Evolutionary conservation across 1,284 basidiomycete genomes (phyloP).

Genomic region (Trichosporon coremiiforme): DNA sequence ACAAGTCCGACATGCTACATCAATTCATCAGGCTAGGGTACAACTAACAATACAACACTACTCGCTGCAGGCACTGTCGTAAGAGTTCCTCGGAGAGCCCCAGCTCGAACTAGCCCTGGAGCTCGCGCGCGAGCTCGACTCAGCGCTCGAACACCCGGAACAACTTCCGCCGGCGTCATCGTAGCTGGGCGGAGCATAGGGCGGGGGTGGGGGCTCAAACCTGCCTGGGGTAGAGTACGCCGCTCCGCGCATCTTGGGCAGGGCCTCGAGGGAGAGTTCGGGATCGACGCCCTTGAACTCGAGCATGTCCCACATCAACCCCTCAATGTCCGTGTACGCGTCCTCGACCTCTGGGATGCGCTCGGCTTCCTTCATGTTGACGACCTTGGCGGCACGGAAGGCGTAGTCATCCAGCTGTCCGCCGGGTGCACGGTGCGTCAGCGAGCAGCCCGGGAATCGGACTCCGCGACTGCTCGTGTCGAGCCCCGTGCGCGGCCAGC

Average conservation of each 20-base stretch:
- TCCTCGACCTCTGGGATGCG: slow-evolving; percentile 3
- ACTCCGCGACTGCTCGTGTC: background rate
- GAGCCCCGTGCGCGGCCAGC: background rate
- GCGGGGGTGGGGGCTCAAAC: background rate
- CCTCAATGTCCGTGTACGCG: slow-evolving; percentile 5
- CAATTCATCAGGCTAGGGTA: too few species aligned
- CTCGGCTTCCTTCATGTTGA: background rate
- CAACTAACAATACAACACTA: background rate
- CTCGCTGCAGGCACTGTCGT: slow-evolving; percentile 1
- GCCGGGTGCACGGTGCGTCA: background rate
- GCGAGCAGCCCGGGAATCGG: background rate
- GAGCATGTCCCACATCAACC: slow-evolving; percentile 5
- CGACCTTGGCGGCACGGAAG: background rate
- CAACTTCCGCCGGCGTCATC: background rate
- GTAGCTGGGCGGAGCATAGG: background rate
- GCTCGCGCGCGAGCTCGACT: background rate
- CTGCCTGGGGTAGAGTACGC: background rate
- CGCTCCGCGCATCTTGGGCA: background rate
- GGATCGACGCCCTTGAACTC: background rate
- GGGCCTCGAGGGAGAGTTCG: background rate
- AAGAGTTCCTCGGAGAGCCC: background rate
- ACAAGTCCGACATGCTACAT: too few species aligned
- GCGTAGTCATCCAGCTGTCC: background rate
- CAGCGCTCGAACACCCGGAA: background rate
- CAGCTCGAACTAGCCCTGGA: background rate